A percentile compares a stretch with the other conserved stretches of the same genome.
These are phyloP conservation scores for Cadophora sp. DNA, from an alignment of 2,329 filamentous ascomycete genomes.

Conservation along the genomic window DNA sequence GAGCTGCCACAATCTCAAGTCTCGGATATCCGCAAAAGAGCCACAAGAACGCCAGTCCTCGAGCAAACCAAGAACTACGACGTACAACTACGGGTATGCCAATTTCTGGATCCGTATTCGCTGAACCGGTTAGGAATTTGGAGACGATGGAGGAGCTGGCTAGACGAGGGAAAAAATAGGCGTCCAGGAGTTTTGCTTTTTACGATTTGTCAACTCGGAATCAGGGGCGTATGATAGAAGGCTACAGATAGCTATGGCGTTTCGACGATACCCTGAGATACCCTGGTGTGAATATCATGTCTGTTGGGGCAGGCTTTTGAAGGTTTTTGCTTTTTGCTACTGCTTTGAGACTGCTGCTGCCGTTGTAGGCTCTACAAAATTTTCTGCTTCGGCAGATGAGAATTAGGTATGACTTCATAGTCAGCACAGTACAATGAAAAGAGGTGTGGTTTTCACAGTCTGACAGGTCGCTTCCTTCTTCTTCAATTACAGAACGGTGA, in stretches of 20 bases:
- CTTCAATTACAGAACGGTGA: too few relatives aligned
- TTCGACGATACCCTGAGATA: constrained; percentile 2
- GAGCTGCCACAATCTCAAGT: neutral
- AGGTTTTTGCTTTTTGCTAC: neutral
- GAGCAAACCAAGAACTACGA: neutral
- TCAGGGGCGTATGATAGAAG: neutral
- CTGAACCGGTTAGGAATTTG: neutral
- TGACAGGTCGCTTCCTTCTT: too few relatives aligned
- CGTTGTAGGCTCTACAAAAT: too few relatives aligned
- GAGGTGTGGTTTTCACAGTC: too few relatives aligned
- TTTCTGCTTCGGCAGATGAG: too few relatives aligned
- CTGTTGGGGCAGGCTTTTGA: neutral
- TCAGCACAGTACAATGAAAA: too few relatives aligned
- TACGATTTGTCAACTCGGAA: neutral
- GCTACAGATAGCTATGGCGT: neutral
- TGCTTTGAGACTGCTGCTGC: neutral
- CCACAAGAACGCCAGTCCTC: neutral
- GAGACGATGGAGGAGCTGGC: neutral
- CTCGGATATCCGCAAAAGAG: neutral
- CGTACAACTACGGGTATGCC: constrained; percentile 5
- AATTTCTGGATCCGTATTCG: neutral
- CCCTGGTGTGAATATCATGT: neutral
- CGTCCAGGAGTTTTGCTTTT: neutral
- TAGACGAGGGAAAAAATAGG: neutral
- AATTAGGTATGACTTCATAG: too few relatives aligned